Base-by-base conservation (phyloP, 2,329 filamentous ascomycete genomes). In the Delphinella strobiligena region DNA sequence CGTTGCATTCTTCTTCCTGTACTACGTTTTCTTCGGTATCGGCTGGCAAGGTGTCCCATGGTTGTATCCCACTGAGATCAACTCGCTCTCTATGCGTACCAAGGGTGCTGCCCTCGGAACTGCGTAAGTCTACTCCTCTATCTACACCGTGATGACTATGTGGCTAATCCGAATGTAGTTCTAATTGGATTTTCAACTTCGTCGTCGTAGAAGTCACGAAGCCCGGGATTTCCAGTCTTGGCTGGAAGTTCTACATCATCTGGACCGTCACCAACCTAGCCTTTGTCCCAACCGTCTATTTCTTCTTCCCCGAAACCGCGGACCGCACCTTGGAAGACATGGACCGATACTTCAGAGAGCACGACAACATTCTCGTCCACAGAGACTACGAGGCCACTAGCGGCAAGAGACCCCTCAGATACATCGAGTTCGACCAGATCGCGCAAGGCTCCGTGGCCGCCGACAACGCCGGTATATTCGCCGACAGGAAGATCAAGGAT, bases 11-110 rank as follows among this genome's bases (percentile, higher is more conserved):
- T 68, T 74, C 53, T 73, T 73, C 53, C 47, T 72, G 4, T 72
- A 70, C 55, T 71, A 71, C 47, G 61, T 41, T 31, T 71, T 69
- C 58, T 72, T 73, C 44, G 68, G 61, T n/a, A 63, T 68, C n/a
- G 66, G 66, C 15, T 61, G 58, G 59, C 62, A 68, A 32, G 68
- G 64, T 4, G 53, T 60, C 19, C 50, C 51, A 0, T 52, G 51
- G 54, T 38, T 34, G 2, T 38, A 68, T 42, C 66, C 67, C 0
- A 62, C 66, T 1, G 67, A 71, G 38, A 67, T 71, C 51, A 71
- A 69, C 40, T 61, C 61, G 0, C 53, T 72, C 17, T 56, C 60
- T 0, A 69, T 70, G 58, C 55, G 68, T 31, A 66, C 66, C 1
- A 68, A 67, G 41, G 65, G 66, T 3, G 66, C 67, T 1, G 66